Evolutionary conservation across 2,329 filamentous ascomycete species (phyloP).

Genomic region (Macroventuria anomochaeta): DNA sequence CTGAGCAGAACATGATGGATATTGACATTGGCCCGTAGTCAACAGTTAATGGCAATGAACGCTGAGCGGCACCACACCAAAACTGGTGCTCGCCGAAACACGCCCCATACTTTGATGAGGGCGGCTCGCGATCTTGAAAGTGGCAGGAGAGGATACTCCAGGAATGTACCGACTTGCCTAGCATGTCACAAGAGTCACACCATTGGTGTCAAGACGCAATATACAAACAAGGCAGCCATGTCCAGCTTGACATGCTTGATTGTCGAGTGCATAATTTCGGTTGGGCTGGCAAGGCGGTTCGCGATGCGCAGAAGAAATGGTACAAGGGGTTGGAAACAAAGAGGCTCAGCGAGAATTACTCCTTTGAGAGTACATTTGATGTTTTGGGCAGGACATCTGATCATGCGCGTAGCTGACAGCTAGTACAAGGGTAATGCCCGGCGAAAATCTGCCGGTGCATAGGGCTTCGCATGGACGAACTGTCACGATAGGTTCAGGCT

Average conservation of each 20-base stretch:
- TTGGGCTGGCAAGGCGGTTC: slow-evolving; percentile 5
- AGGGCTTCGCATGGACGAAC: background rate
- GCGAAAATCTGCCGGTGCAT: slow-evolving; percentile 10
- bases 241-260: background rate
- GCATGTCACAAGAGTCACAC: background rate
- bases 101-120: background rate
- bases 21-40: background rate
- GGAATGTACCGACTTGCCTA: background rate
- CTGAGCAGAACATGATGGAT: slow-evolving; percentile 8
- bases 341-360: slow-evolving; percentile 3
- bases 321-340: slow-evolving; percentile 21
- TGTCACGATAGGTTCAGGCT: background rate
- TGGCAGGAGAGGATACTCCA: background rate
- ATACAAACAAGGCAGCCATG: background rate
- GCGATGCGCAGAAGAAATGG: slow-evolving; percentile 30
- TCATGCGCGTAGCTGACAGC: background rate
- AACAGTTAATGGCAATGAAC: background rate
- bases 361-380: slow-evolving; percentile 11
- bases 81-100: background rate
- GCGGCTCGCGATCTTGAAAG: background rate
- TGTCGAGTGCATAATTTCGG: slow-evolving; percentile 1
- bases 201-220: background rate
- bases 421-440: background rate
- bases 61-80: background rate
- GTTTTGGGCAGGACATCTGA: slow-evolving; percentile 5